A percentile compares a stretch with the other conserved stretches of the same genome.
Evolutionary conservation across 371 early-diverging fungal genomes (phyloP).

Genomic region (Haplosporangium sp.): DNA sequence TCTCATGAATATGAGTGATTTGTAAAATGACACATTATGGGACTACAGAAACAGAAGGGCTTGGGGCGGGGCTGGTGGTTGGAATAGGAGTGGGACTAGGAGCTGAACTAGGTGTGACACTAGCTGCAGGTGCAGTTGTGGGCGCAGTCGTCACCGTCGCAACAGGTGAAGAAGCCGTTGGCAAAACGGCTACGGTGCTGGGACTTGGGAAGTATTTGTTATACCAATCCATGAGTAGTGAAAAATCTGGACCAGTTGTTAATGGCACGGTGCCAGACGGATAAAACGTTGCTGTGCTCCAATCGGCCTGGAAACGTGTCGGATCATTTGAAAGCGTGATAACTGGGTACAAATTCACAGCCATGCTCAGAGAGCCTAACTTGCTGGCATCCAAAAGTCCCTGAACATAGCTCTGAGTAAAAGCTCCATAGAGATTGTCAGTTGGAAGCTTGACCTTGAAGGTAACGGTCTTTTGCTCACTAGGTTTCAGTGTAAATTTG

Average conservation of each 20-base stretch:
- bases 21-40: background rate
- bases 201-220: background rate
- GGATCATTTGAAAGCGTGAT: slow-evolving; percentile 2
- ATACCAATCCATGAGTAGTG: background rate
- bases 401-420: background rate
- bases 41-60: background rate
- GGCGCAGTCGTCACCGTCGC: background rate
- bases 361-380: too few species aligned
- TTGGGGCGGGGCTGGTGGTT: background rate
- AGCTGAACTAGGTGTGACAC: background rate
- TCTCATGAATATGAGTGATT: background rate
- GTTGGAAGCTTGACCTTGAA: slow-evolving; percentile 5
- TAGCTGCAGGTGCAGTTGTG: background rate
- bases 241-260: background rate
- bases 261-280: background rate
- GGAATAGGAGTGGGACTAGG: background rate
- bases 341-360: background rate
- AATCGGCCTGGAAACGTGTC: background rate
- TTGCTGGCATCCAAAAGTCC: background rate
- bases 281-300: background rate
- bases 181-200: background rate
- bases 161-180: background rate
- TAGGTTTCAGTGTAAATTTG: background rate
- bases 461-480: background rate
- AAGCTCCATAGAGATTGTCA: background rate